Evolutionary conservation across 495 filamentous ascomycete species (phyloP).

Genomic region (Amphirosellinia nigrospora): DNA sequence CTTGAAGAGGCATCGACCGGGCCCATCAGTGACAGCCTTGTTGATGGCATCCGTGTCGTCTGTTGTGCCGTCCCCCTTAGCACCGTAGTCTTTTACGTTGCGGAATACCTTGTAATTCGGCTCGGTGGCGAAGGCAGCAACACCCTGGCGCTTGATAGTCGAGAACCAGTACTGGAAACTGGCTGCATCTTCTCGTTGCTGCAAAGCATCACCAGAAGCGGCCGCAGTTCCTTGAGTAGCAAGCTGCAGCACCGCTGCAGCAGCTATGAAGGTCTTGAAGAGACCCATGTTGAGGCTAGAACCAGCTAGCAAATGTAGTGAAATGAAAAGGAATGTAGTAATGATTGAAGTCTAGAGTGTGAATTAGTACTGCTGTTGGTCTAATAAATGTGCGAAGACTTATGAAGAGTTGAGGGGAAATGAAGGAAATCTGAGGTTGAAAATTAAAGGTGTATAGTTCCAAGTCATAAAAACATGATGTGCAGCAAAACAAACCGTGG

Average conservation of each 20-base stretch:
- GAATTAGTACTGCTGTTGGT: conserved; percentile 11
- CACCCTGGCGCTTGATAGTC: conserved; percentile 72
- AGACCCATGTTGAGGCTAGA: conserved; percentile 52
- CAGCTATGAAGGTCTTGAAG: conserved; percentile 43
- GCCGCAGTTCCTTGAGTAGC: conserved; percentile 41
- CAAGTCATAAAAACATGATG: too few relatives aligned
- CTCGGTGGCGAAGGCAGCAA: conserved; percentile 64
- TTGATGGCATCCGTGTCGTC: conserved; percentile 95
- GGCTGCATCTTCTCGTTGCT: conserved; percentile 31
- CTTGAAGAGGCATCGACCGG: conserved; percentile 71
- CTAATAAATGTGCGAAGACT: neutral
- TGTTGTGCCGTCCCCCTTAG: conserved; percentile 75
- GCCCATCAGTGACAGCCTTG: conserved; percentile 73
- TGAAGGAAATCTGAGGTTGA: neutral
- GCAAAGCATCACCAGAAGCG: conserved; percentile 35
- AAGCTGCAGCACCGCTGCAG: conserved; percentile 46
- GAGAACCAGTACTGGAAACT: conserved; percentile 73
- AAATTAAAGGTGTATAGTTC: neutral
- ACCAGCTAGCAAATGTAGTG: conserved; percentile 42
- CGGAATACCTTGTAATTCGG: conserved; percentile 76
- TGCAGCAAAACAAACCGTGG: too few relatives aligned
- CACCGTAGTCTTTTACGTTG: conserved; percentile 86
- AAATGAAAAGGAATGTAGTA: conserved; percentile 26
- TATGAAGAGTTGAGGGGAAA: neutral
- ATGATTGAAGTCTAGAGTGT: neutral